These are phyloP conservation scores for Gossypium thurberi DNA, from an alignment of 345 rosid species.

Conservation along the genomic window DNA sequence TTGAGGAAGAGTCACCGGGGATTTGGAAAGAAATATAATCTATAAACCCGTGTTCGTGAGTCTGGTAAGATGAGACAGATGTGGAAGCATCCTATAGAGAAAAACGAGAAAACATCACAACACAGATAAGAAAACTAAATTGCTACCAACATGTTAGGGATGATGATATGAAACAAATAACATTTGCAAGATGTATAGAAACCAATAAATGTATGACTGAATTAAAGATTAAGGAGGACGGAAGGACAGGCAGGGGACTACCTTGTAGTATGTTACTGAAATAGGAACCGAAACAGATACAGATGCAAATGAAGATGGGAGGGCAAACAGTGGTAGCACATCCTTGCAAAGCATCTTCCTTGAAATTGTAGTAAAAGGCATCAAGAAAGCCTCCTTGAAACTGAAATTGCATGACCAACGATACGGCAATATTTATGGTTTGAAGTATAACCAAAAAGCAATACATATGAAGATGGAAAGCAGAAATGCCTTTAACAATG, in stretches of 20 bases:
- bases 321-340: slow-evolving; percentile 41
- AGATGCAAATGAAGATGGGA: slow-evolving; percentile 39
- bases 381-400: slow-evolving; percentile 73
- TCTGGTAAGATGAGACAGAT: slow-evolving; percentile 27
- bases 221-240: neutral
- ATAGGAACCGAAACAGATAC: slow-evolving; percentile 37
- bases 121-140: slow-evolving; percentile 9
- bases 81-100: slow-evolving; percentile 34
- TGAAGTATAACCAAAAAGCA: slow-evolving; percentile 2
- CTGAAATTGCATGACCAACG: slow-evolving; percentile 31
- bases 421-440: neutral
- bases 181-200: neutral
- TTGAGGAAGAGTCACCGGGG: slow-evolving; percentile 41
- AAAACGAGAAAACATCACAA: slow-evolving; percentile 4
- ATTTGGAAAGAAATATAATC: slow-evolving; percentile 69
- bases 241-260: slow-evolving; percentile 15
- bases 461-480: neutral
- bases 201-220: slow-evolving; percentile 8
- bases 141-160: neutral
- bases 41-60: slow-evolving; percentile 31
- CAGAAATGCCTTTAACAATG: neutral
- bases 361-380: slow-evolving; percentile 78
- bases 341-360: slow-evolving; percentile 12
- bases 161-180: slow-evolving; percentile 1
- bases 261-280: slow-evolving; percentile 79